Evolutionary conservation across 768 basidiomycete genomes (phyloP).

Genomic region (Pleurotus platypus): DNA sequence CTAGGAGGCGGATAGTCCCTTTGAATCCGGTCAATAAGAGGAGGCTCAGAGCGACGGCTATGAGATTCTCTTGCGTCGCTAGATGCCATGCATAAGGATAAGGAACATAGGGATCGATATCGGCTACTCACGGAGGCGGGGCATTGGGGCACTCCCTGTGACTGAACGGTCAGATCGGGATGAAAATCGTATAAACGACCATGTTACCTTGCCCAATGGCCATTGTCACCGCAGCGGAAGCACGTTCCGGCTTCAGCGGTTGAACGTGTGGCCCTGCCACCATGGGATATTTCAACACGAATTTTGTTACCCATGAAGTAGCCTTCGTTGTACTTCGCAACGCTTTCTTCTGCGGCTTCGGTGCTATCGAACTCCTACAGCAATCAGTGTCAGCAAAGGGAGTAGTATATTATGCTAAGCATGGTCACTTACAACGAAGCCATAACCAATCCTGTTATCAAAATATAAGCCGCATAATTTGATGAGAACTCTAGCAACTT

Average conservation of each 20-base stretch:
- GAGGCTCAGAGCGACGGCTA: slow-evolving; percentile 43
- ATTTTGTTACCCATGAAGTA: slow-evolving; percentile 93
- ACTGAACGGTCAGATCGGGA: neutral
- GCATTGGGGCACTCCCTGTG: slow-evolving; percentile 68
- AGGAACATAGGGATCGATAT: slow-evolving; percentile 34
- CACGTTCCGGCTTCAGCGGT: slow-evolving; percentile 86
- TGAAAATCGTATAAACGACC: neutral
- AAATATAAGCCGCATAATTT: slow-evolving; percentile 7
- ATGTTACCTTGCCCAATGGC: slow-evolving; percentile 85
- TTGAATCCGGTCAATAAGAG: slow-evolving; percentile 58
- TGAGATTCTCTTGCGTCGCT: slow-evolving; percentile 25
- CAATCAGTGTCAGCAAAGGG: slow-evolving; percentile 4
- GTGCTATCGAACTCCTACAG: slow-evolving; percentile 77
- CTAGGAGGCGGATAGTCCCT: slow-evolving; percentile 46
- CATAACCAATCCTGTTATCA: slow-evolving; percentile 69
- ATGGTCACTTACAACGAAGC: slow-evolving; percentile 70
- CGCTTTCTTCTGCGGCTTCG: slow-evolving; percentile 83
- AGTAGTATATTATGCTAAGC: neutral
- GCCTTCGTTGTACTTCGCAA: slow-evolving; percentile 85
- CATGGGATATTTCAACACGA: slow-evolving; percentile 81
- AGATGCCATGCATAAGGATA: slow-evolving; percentile 5
- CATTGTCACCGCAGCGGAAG: slow-evolving; percentile 81
- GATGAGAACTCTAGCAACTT: slow-evolving; percentile 24
- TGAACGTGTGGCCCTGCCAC: slow-evolving; percentile 77
- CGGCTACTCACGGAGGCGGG: slow-evolving; percentile 28